Conservation (phyloP, 257 asterid genomes). For the Vinca minor region DNA sequence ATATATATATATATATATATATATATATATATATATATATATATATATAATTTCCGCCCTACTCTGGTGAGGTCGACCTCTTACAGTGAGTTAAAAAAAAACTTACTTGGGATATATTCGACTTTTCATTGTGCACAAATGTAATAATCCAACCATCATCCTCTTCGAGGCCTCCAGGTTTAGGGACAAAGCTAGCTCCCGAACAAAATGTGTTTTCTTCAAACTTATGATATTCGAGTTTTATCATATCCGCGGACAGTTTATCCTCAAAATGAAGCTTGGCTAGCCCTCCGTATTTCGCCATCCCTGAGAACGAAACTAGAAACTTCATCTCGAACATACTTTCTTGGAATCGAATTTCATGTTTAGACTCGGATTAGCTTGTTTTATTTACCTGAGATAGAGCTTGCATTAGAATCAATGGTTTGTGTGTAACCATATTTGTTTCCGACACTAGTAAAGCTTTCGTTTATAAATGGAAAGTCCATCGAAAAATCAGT, state of each 20-base stretch:
- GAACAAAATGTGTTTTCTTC: constrained; percentile 50
- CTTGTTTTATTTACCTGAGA: constrained; percentile 27
- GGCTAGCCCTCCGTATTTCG: constrained; percentile 56
- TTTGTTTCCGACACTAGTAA: constrained; percentile 28
- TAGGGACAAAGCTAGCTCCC: constrained; percentile 45
- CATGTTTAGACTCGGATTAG: neutral
- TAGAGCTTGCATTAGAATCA: constrained; percentile 34
- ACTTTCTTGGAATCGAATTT: neutral
- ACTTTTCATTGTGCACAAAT: constrained; percentile 40
- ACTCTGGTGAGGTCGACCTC: no score
- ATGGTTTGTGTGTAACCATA: constrained; percentile 48
- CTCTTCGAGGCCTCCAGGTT: constrained; percentile 33
- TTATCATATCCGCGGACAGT: constrained; percentile 15
- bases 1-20: no score
- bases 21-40: no score
- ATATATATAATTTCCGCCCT: no score
- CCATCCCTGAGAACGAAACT: constrained; percentile 41
- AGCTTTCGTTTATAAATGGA: constrained; percentile 48
- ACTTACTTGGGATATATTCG: constrained; percentile 44
- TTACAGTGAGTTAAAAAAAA: neutral
- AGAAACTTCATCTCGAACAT: neutral
- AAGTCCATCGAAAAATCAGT: constrained; percentile 48
- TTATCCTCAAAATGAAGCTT: constrained; percentile 38
- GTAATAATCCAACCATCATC: constrained; percentile 58
- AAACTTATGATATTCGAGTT: constrained; percentile 38